Evolutionary conservation across 495 filamentous ascomycete species (phyloP).

Genomic region (Parachaetomium inaequale): DNA sequence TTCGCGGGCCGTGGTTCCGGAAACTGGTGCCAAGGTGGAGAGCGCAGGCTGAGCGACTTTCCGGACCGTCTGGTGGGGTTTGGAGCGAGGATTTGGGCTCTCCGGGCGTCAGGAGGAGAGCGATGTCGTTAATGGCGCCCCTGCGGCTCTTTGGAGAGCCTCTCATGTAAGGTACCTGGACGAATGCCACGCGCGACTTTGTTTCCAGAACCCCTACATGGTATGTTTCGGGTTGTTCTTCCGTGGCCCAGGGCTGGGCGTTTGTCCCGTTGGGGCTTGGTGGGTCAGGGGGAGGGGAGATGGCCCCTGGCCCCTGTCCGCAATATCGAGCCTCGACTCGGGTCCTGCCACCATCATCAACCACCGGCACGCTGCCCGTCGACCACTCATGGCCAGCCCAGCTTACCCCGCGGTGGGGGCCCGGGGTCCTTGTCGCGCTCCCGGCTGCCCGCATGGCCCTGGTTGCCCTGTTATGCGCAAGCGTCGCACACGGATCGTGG

Average conservation of each 20-base stretch:
- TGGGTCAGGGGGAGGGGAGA: background rate
- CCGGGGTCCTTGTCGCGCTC: background rate
- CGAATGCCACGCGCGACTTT: background rate
- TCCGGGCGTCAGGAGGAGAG: background rate
- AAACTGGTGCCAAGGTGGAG: constrained; percentile 8
- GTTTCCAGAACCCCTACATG: constrained; percentile 4
- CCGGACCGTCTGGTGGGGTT: background rate
- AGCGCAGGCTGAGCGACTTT: constrained; percentile 1
- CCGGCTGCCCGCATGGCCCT: background rate
- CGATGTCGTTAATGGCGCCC: background rate
- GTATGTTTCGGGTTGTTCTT: constrained; percentile 12
- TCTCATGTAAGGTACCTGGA: constrained; percentile 14
- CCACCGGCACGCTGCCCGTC: background rate
- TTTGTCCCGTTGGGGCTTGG: constrained; percentile 12
- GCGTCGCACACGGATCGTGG: background rate
- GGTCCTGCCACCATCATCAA: background rate
- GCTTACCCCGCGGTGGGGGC: constrained; percentile 12
- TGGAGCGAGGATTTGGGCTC: background rate
- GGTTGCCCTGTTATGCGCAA: background rate
- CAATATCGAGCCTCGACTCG: background rate
- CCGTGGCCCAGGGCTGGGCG: constrained; percentile 8
- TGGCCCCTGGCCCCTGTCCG: background rate
- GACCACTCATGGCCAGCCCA: constrained; percentile 5
- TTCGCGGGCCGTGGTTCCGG: constrained; percentile 19
- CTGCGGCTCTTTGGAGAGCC: constrained; percentile 5